Evolutionary conservation across 2,329 filamentous ascomycete genomes (phyloP).

Genomic region (Arthroderma sp.): DNA sequence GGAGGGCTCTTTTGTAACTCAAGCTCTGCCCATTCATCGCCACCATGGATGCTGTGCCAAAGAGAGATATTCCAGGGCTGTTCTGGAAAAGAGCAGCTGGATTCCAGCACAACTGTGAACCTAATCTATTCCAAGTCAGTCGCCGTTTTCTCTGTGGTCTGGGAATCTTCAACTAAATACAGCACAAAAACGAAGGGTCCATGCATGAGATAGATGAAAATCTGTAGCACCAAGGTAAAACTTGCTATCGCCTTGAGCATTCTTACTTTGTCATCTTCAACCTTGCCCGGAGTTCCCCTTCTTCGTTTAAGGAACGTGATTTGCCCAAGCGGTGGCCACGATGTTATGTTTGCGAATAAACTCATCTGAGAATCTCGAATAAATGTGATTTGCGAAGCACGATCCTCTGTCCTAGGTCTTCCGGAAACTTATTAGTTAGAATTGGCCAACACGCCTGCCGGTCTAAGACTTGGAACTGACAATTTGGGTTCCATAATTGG

Average conservation of each 20-base stretch:
- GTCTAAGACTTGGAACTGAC: not conserved
- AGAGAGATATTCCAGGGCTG: conserved; percentile 59
- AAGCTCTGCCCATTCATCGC: conserved; percentile 47
- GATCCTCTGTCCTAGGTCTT: not conserved
- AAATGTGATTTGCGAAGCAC: conserved; percentile 25
- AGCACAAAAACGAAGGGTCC: not conserved
- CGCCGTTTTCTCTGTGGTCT: not conserved
- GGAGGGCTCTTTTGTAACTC: conserved; percentile 37
- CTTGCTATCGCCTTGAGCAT: conserved; percentile 12
- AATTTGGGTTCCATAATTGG: not conserved
- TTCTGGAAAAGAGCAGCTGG: conserved; percentile 43
- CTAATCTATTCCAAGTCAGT: conserved; percentile 28
- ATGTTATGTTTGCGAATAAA: conserved; percentile 45
- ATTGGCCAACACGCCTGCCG: not conserved
- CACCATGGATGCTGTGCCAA: conserved; percentile 55
- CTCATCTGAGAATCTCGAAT: conserved; percentile 32
- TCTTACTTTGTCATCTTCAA: conserved; percentile 17
- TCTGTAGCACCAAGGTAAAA: not conserved
- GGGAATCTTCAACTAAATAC: conserved; percentile 7
- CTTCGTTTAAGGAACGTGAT: conserved; percentile 26
- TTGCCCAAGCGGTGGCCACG: conserved; percentile 63
- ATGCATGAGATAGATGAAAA: not conserved
- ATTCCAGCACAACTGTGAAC: conserved; percentile 61
- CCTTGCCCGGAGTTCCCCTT: not conserved
- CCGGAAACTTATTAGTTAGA: not conserved